Evolutionary conservation across 768 basidiomycete genomes (phyloP).

Genomic region (Austroboletus festivus): DNA sequence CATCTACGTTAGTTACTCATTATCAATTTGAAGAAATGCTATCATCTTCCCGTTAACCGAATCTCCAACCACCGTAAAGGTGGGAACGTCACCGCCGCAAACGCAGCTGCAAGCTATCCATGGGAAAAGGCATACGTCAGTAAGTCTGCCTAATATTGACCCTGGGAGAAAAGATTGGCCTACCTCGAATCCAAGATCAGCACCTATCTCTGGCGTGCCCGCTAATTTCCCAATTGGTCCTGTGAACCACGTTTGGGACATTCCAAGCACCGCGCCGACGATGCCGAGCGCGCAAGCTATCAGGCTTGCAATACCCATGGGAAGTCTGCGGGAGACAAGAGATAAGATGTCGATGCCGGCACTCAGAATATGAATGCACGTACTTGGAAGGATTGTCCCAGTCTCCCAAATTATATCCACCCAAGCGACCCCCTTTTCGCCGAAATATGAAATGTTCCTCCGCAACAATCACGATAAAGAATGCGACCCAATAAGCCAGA

Average conservation of each 20-base stretch:
- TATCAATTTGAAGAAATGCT: too few species aligned
- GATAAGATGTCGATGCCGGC: not conserved
- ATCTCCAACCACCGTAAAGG: conserved; percentile 50
- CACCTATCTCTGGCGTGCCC: conserved; percentile 42
- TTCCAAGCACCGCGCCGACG: conserved; percentile 48
- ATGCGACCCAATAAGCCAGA: conserved; percentile 45
- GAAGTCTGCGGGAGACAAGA: conserved; percentile 38
- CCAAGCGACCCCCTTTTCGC: conserved; percentile 36
- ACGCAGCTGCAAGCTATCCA: conserved; percentile 40
- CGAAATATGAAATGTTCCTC: conserved; percentile 51
- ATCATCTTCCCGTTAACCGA: conserved; percentile 29
- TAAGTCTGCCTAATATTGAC: not conserved
- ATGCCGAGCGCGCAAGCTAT: conserved; percentile 46
- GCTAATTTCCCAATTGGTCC: conserved; percentile 46
- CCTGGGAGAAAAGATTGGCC: not conserved
- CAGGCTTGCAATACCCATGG: conserved; percentile 46
- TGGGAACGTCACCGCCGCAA: conserved; percentile 45
- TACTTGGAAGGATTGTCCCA: conserved; percentile 41
- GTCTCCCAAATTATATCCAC: conserved; percentile 50
- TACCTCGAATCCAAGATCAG: conserved; percentile 56
- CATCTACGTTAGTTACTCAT: too few species aligned
- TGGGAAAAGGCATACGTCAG: not conserved
- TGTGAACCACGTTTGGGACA: conserved; percentile 53
- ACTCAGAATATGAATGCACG: conserved; percentile 8
- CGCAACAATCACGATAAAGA: conserved; percentile 43